Evolutionary conservation across 2,329 filamentous ascomycete genomes (phyloP).

Genomic region (Fusarium compactum): DNA sequence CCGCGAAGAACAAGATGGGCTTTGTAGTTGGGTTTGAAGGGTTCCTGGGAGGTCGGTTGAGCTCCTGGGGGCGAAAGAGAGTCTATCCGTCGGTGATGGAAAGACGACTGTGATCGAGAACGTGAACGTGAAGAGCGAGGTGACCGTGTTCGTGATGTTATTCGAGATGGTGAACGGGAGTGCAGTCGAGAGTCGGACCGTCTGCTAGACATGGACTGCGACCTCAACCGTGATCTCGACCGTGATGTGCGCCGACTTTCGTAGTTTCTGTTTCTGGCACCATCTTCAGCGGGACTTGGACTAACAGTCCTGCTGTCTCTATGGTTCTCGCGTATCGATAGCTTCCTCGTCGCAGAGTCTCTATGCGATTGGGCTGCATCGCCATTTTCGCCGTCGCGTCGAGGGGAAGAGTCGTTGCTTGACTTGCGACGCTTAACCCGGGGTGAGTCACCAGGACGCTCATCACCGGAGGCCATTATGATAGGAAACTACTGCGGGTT

Average conservation of each 20-base stretch:
- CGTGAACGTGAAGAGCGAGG: conserved; percentile 49
- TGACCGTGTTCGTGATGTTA: conserved; percentile 48
- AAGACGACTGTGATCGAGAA: conserved; percentile 48
- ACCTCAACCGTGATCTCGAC: conserved; percentile 51
- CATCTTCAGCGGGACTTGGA: conserved; percentile 42
- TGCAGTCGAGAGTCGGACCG: conserved; percentile 54
- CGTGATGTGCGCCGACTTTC: conserved; percentile 49
- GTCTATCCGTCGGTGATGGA: conserved; percentile 49
- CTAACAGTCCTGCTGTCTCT: conserved; percentile 43
- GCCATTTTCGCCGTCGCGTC: conserved; percentile 34
- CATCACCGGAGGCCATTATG: conserved; percentile 49
- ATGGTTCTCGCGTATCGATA: conserved; percentile 37
- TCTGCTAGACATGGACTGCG: conserved; percentile 53
- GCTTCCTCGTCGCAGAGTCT: conserved; percentile 25
- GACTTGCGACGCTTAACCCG: conserved; percentile 53
- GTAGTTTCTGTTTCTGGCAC: conserved; percentile 44
- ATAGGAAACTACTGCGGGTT: neutral
- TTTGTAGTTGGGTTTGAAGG: conserved; percentile 73
- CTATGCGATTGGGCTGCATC: conserved; percentile 15
- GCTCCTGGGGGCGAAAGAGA: conserved; percentile 44
- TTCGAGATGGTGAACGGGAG: conserved; percentile 50
- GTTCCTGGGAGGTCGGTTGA: conserved; percentile 58
- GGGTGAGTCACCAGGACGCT: conserved; percentile 44
- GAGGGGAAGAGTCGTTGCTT: conserved; percentile 46
- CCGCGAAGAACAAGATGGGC: conserved; percentile 79